Conservation (phyloP, 2,329 filamentous ascomycete species). For the Stagonosporopsis rhizophila region DNA sequence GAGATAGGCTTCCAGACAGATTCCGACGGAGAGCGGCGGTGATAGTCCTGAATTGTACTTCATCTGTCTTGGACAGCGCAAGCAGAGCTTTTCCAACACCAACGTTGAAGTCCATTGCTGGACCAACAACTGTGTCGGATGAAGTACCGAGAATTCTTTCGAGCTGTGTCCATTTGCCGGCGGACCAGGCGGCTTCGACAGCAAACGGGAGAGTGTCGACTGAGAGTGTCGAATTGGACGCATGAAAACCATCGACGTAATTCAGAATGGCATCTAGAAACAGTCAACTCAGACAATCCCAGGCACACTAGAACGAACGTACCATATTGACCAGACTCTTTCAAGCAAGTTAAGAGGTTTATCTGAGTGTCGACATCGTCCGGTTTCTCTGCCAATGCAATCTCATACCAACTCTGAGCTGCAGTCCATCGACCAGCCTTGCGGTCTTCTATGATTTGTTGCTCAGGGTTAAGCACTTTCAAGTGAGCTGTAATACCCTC, state of each 20-base stretch:
- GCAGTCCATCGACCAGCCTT: slow-evolving; percentile 94
- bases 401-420: slow-evolving; percentile 97
- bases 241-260: slow-evolving; percentile 79
- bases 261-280: slow-evolving; percentile 79
- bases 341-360: slow-evolving; percentile 84
- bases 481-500: slow-evolving; percentile 92
- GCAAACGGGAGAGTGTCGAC: slow-evolving; percentile 76
- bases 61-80: slow-evolving; percentile 63
- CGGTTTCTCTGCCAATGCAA: slow-evolving; percentile 81
- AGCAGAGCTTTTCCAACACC: slow-evolving; percentile 74
- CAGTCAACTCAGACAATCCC: slow-evolving; percentile 25
- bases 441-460: slow-evolving; percentile 89
- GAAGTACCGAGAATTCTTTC: slow-evolving; percentile 64
- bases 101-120: slow-evolving; percentile 77
- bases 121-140: slow-evolving; percentile 49
- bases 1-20: slow-evolving; percentile 76
- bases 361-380: slow-evolving; percentile 78
- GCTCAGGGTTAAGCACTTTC: slow-evolving; percentile 85
- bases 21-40: slow-evolving; percentile 72
- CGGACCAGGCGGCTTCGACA: slow-evolving; percentile 91
- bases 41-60: slow-evolving; percentile 60
- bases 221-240: slow-evolving; percentile 33
- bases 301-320: slow-evolving; percentile 37
- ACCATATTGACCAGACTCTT: slow-evolving; percentile 96
- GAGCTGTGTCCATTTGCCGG: slow-evolving; percentile 79